These are phyloP conservation scores for Schwanniomyces polymorphus DNA, from an alignment of 805 yeast species.

Conservation along the genomic window DNA sequence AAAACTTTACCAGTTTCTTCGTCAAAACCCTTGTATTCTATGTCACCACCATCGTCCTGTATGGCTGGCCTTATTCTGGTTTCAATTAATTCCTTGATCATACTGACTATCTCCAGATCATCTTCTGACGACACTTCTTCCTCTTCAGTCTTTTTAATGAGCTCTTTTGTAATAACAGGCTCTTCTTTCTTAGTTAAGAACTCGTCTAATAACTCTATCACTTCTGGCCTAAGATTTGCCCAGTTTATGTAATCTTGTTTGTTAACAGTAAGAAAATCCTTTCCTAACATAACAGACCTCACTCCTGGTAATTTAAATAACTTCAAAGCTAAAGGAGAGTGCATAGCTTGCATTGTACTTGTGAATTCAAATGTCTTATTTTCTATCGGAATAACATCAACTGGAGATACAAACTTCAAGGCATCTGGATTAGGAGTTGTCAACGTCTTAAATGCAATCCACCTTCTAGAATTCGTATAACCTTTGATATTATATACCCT, in stretches of 20 bases:
- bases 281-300: constrained; percentile 71
- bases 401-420: constrained; percentile 58
- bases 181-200: constrained; percentile 39
- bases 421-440: constrained; percentile 80
- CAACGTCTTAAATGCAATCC: constrained; percentile 42
- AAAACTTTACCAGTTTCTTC: constrained; percentile 85
- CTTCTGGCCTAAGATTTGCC: constrained; percentile 55
- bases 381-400: constrained; percentile 47
- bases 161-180: constrained; percentile 41
- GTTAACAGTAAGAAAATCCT: constrained; percentile 70
- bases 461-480: constrained; percentile 11
- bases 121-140: constrained; percentile 49
- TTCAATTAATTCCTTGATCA: constrained; percentile 89
- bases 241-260: constrained; percentile 63
- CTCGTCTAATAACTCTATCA: constrained; percentile 61
- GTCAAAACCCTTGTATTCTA: constrained; percentile 83
- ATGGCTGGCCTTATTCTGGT: constrained; percentile 90
- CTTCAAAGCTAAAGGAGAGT: constrained; percentile 64
- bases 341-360: constrained; percentile 51
- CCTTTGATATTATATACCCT: not conserved
- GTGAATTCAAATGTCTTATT: constrained; percentile 54
- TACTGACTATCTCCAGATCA: constrained; percentile 69
- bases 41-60: constrained; percentile 85
- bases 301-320: constrained; percentile 64
- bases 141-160: constrained; percentile 37